Evolutionary conservation across 768 basidiomycete genomes (phyloP), one percentile per base, ranked within the genome.

Genomic region (Flagelloscypha sp.): DNA sequence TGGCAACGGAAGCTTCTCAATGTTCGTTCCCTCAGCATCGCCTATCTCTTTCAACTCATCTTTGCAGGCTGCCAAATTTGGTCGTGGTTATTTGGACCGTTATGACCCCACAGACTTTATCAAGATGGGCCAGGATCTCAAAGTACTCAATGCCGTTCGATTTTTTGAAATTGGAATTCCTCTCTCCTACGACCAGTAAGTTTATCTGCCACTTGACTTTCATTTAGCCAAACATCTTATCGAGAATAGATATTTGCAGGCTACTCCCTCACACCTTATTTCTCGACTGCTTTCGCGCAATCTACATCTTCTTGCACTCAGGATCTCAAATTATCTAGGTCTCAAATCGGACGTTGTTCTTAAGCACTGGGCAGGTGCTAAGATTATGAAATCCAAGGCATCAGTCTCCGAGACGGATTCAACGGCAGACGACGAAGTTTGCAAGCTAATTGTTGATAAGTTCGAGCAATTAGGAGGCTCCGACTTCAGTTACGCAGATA

Each of bases 301-400:
- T 43, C 67, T 90, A 41, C 93, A 99, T 51, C 74, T 97, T 1
- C 79, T 98, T 29, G 90, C 94, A 6, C 75, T 98, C 12, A 79
- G 92, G 17, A 80, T 98, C 43, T 92, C 93, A 2, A 69, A 76
- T 1, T 90, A 79, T 58, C 71, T 98, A 20, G 72, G 74, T 11
- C 66, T 98, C 29, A 83, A 85, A 34, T 84, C 90, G 1, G 84
- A 92, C 44, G 72, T 76, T 0, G 90, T 98, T 1, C 63, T 99
- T 27, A 86, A 81, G 44, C 94, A 98, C 52, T 99, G 95, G 95
- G 95, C 95, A 1, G 80, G 79, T 40, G 83, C 88, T 1, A 94
- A 95, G 57, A 95, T 99, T 38, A 56, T 76, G 31, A 75, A 73
- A 11, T 79, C 87, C 8, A 76, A 76, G 42, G 65, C 81, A 0